These are phyloP conservation scores for Dunaliella primolecta DNA, from an alignment of 139 green algal species.

Conservation along the genomic window DNA sequence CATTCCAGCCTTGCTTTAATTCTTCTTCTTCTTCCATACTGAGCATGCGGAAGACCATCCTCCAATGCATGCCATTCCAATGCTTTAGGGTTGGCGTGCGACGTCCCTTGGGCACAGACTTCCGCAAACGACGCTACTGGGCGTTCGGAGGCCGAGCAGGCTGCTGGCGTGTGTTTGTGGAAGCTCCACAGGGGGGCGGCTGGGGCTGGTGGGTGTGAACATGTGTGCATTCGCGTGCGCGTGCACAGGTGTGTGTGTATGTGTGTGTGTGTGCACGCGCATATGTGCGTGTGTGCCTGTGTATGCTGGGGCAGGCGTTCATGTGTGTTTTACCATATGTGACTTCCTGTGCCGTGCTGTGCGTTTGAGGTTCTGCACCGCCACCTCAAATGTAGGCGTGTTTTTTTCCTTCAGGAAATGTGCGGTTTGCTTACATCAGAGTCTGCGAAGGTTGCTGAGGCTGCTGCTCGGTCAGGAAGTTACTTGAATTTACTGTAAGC, in stretches of 20 bases:
- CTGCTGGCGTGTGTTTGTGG: constrained; percentile 69
- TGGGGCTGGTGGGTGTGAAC: constrained; percentile 32
- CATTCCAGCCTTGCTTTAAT: too few species aligned
- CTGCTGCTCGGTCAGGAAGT: too few species aligned
- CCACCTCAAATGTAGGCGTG: too few species aligned
- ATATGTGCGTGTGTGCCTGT: neutral
- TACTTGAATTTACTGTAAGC: too few species aligned
- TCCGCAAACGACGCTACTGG: constrained; percentile 72
- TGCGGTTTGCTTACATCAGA: too few species aligned
- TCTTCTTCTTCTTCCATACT: too few species aligned
- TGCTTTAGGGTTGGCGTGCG: constrained; percentile 68
- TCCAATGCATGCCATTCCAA: too few species aligned
- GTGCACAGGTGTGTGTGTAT: neutral
- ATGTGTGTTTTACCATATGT: constrained; percentile 4
- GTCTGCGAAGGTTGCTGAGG: too few species aligned
- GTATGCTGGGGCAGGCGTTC: neutral
- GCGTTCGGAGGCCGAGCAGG: constrained; percentile 61
- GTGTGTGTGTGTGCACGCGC: neutral
- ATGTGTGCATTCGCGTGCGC: neutral
- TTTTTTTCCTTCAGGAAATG: too few species aligned
- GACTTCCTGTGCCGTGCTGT: too few species aligned
- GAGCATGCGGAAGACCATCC: too few species aligned
- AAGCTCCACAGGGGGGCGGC: constrained; percentile 59
- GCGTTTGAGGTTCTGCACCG: too few species aligned
- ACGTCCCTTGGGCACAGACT: constrained; percentile 63